Evolutionary conservation across 805 yeast genomes (phyloP).

Genomic region (Schizosaccharomyces japonicus): DNA sequence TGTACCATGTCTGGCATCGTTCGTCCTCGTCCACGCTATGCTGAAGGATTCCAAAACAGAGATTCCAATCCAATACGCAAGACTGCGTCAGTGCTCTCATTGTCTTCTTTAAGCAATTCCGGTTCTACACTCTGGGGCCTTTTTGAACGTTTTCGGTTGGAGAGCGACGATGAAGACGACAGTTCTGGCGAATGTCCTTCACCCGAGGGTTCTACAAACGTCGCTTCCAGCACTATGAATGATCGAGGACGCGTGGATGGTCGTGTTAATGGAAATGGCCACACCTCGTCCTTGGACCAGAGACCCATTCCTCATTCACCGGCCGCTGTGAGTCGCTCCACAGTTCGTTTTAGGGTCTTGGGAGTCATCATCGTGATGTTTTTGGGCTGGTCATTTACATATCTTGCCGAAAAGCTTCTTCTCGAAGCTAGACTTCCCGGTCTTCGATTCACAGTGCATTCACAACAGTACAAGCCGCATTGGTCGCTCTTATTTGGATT

Average conservation of each 20-base stretch:
- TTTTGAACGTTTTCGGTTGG: not conserved
- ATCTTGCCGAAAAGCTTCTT: not conserved
- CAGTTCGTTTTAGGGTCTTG: too few relatives aligned
- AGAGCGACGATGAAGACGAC: not conserved
- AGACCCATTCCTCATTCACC: too few relatives aligned
- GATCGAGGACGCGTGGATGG: not conserved
- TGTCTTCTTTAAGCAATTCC: not conserved
- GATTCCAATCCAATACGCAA: not conserved
- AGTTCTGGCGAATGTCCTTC: not conserved
- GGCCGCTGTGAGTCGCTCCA: too few relatives aligned
- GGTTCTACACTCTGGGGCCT: not conserved
- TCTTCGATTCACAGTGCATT: not conserved
- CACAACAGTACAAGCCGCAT: not conserved
- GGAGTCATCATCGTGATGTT: not conserved
- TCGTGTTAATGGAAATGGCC: too few relatives aligned
- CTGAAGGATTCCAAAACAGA: not conserved
- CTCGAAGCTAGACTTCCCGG: not conserved
- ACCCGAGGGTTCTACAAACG: not conserved
- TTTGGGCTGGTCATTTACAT: not conserved
- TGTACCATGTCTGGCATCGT: too few relatives aligned
- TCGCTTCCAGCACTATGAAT: not conserved
- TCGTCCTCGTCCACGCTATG: not conserved
- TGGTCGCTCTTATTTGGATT: not conserved
- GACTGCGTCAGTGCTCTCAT: not conserved
- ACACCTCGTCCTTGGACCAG: not conserved